Conservation (phyloP, 2,329 filamentous ascomycete species). For the Colletotrichum cuscutae region DNA sequence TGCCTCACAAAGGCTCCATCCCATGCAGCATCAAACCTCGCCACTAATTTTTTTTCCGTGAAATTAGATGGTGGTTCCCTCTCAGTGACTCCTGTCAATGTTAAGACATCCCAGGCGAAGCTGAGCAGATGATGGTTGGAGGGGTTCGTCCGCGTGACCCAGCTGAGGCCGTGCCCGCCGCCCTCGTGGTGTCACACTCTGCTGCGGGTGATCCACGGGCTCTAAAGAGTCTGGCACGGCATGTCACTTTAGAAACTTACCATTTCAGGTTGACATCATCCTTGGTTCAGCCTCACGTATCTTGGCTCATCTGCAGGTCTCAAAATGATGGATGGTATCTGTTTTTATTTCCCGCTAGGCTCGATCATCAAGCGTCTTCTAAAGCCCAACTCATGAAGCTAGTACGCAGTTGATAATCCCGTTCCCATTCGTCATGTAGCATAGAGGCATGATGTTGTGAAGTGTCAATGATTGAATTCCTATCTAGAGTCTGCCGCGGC, state of each 20-base stretch:
- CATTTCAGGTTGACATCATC: conserved; percentile 29
- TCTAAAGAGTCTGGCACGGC: conserved; percentile 17
- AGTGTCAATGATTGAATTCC: conserved; percentile 38
- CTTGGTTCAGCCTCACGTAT: background rate
- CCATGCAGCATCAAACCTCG: conserved; percentile 2
- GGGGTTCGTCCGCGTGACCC: conserved; percentile 20
- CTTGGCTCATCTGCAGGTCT: background rate
- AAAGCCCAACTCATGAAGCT: background rate
- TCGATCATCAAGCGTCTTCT: conserved; percentile 2
- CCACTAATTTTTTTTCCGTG: background rate
- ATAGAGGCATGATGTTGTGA: conserved; percentile 16
- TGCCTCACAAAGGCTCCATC: conserved; percentile 3
- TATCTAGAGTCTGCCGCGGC: conserved; percentile 36
- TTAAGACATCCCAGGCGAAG: conserved; percentile 18
- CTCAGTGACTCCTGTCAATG: background rate
- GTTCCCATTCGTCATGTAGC: conserved; percentile 9
- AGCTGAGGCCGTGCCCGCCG: background rate
- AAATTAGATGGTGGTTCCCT: background rate
- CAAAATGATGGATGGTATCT: background rate
- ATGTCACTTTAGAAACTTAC: background rate
- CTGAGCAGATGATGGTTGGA: conserved; percentile 13
- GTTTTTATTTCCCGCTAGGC: conserved; percentile 1
- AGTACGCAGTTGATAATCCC: background rate
- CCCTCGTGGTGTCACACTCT: conserved; percentile 14
- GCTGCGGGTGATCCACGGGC: conserved; percentile 28